Percentiles rank a stretch among this genome's conserved stretches.
phyloP scores from a whole-genome alignment of 2,329 filamentous ascomycete species.

The Trichoderma sp. region DNA sequence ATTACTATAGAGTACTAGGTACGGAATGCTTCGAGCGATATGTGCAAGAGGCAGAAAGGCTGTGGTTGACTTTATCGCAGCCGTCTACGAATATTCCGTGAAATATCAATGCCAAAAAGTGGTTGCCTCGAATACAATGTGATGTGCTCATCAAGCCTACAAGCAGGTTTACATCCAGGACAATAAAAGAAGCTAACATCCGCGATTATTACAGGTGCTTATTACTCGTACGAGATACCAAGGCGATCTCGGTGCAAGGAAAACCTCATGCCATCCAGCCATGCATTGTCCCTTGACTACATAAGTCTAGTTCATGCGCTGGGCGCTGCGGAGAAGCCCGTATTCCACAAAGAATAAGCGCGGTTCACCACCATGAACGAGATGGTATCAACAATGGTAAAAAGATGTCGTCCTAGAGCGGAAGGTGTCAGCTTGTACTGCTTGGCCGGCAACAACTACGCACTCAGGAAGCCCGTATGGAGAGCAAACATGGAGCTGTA shows the following conservation, averaged over 20 bases:
- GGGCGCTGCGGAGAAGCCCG: not conserved
- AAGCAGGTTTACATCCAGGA: not conserved
- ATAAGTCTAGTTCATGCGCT: not conserved
- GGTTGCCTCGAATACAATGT: not conserved
- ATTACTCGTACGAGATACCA: not conserved
- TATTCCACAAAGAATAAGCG: not conserved
- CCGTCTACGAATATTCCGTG: not conserved
- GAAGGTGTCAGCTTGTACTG: conserved; percentile 1
- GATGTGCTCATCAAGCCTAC: not conserved
- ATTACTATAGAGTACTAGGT: not conserved
- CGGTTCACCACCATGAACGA: not conserved
- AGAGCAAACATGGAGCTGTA: not conserved
- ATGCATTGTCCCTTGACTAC: not conserved
- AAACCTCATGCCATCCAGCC: not conserved
- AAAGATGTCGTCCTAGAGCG: not conserved
- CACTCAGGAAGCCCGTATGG: not conserved
- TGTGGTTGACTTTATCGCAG: not conserved
- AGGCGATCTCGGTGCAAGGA: not conserved
- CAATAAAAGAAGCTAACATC: not conserved
- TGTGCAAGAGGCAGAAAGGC: not conserved
- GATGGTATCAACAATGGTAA: not conserved
- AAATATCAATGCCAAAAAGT: not conserved
- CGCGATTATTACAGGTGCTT: not conserved
- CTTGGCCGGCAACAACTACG: not conserved
- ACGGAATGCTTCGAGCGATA: not conserved